Conservation (phyloP, 176 grass and related monocot species). For the Typha latifolia region DNA sequence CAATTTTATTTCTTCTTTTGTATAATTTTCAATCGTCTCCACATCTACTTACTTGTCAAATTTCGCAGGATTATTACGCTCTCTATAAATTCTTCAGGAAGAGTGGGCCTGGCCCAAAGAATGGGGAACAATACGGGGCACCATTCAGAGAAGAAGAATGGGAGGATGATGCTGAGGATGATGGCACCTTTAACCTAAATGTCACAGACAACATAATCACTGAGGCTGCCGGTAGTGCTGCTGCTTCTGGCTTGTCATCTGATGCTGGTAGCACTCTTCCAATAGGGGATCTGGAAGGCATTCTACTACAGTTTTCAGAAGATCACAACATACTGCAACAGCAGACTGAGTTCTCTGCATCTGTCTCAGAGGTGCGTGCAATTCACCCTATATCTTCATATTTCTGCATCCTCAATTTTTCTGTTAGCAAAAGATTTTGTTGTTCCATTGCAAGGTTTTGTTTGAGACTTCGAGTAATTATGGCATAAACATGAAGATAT, state of each 20-base stretch:
- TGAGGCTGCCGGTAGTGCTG: conserved; percentile 1
- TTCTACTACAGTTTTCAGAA: conserved; percentile 42
- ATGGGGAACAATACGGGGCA: conserved; percentile 95
- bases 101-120: conserved; percentile 81
- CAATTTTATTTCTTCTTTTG: conserved; percentile 1
- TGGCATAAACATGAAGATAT: too few relatives aligned
- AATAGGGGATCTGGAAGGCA: conserved; percentile 38
- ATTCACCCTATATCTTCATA: neutral
- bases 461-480: too few relatives aligned
- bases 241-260: neutral
- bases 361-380: conserved; percentile 8
- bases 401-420: neutral
- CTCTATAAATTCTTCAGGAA: conserved; percentile 97
- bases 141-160: conserved; percentile 89
- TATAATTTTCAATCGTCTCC: neutral
- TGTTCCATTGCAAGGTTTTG: too few relatives aligned
- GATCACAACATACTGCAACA: conserved; percentile 24
- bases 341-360: neutral
- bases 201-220: neutral
- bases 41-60: neutral
- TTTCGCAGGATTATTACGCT: conserved; percentile 44
- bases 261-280: conserved; percentile 23
- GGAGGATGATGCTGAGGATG: conserved; percentile 35
- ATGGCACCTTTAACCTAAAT: neutral
- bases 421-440: neutral